These are phyloP conservation scores for Neurospora sp. DNA, from an alignment of 495 filamentous ascomycete species.

Conservation along the genomic window DNA sequence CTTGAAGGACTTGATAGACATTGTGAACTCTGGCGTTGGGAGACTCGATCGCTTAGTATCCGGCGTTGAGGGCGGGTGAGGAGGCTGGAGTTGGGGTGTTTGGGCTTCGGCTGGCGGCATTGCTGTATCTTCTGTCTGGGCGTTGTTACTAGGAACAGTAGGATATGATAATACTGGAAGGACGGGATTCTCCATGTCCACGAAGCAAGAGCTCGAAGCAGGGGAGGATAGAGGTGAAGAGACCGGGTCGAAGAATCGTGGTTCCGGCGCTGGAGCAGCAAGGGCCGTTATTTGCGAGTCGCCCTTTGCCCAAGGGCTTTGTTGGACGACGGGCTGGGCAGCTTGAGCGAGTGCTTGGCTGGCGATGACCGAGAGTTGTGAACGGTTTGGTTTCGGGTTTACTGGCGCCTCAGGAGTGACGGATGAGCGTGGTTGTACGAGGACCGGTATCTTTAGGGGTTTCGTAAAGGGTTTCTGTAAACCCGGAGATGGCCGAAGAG, in stretches of 20 bases:
- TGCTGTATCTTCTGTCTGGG: background rate
- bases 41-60: slow-evolving; percentile 13
- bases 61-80: slow-evolving; percentile 15
- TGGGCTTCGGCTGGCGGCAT: background rate
- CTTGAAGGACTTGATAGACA: slow-evolving; percentile 22
- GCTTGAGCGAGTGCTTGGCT: background rate
- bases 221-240: slow-evolving; percentile 12
- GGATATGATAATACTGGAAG: background rate
- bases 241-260: slow-evolving; percentile 1
- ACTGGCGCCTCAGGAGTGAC: background rate
- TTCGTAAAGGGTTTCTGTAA: background rate
- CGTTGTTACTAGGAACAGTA: background rate
- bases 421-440: background rate
- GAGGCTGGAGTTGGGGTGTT: background rate
- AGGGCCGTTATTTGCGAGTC: slow-evolving; percentile 8
- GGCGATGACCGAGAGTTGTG: background rate
- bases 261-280: background rate
- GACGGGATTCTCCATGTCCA: background rate
- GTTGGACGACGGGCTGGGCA: background rate
- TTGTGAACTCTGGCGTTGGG: slow-evolving; percentile 20
- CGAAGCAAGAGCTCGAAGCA: slow-evolving; percentile 1
- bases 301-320: slow-evolving; percentile 9
- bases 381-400: background rate
- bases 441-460: background rate
- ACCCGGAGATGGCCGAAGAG: background rate